Evolutionary conservation across 805 yeast genomes (phyloP).

Genomic region (Metschnikowia kunwiensis): DNA sequence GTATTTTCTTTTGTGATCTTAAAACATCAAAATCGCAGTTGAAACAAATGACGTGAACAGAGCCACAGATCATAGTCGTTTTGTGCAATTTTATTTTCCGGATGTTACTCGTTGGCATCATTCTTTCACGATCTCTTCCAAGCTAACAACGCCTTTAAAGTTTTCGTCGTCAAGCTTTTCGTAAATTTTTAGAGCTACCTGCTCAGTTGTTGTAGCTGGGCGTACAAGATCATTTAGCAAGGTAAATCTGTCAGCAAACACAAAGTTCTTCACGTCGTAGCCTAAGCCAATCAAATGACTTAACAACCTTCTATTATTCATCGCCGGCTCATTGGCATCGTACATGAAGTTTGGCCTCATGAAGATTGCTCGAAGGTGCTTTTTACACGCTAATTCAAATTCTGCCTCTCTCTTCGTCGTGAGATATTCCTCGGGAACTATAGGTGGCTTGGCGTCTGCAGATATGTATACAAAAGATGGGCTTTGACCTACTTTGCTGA

Average conservation of each 20-base stretch:
- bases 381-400: conserved; percentile 45
- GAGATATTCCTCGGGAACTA: conserved; percentile 65
- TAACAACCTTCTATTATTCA: conserved; percentile 40
- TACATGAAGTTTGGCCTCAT: conserved; percentile 84
- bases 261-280: conserved; percentile 40
- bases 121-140: conserved; percentile 41
- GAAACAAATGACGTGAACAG: no score
- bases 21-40: no score
- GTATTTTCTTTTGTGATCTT: no score
- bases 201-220: conserved; percentile 64
- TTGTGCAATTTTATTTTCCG: no score
- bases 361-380: conserved; percentile 54
- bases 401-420: conserved; percentile 79
- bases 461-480: conserved; percentile 68
- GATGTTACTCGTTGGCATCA: no score
- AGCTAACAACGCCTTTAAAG: conserved; percentile 55
- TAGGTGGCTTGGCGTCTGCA: conserved; percentile 70
- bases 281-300: conserved; percentile 41
- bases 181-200: conserved; percentile 59
- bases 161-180: conserved; percentile 49
- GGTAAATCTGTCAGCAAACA: conserved; percentile 38
- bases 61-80: no score
- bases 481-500: conserved; percentile 9
- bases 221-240: conserved; percentile 41
- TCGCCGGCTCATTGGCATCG: conserved; percentile 43